These are phyloP conservation scores for Malassezia psittaci DNA, from an alignment of 1,284 basidiomycete genomes.

Conservation along the genomic window DNA sequence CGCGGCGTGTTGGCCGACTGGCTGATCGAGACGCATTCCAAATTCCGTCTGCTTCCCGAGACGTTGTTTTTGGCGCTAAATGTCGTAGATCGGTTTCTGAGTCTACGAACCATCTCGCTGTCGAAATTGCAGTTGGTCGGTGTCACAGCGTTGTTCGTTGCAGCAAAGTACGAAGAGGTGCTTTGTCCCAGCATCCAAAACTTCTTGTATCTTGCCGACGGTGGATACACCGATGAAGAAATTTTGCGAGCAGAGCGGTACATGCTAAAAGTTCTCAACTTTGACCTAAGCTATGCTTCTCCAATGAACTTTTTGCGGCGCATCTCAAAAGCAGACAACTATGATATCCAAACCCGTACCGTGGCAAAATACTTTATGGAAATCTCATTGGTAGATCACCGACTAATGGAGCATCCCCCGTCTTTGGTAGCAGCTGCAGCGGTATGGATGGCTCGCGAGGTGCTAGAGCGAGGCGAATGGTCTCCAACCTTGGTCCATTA, in stretches of 20 bases:
- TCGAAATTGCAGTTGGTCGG: slow-evolving; percentile 91
- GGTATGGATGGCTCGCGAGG: slow-evolving; percentile 79
- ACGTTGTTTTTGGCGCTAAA: slow-evolving; percentile 90
- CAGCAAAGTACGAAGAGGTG: slow-evolving; percentile 92
- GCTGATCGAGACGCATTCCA: slow-evolving; percentile 89
- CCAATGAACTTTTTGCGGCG: slow-evolving; percentile 85
- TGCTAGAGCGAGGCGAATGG: slow-evolving; percentile 76
- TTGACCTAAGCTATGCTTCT: slow-evolving; percentile 83
- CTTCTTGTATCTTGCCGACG: slow-evolving; percentile 56
- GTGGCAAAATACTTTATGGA: slow-evolving; percentile 73
- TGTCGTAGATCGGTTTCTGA: slow-evolving; percentile 93
- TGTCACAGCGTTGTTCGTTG: slow-evolving; percentile 82
- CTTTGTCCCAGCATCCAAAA: slow-evolving; percentile 77
- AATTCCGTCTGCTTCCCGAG: slow-evolving; percentile 86
- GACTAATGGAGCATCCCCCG: slow-evolving; percentile 68
- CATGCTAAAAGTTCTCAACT: slow-evolving; percentile 79
- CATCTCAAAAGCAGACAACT: slow-evolving; percentile 47
- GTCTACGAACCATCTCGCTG: slow-evolving; percentile 74
- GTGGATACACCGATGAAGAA: slow-evolving; percentile 42
- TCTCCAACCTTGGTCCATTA: slow-evolving; percentile 74
- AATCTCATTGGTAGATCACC: slow-evolving; percentile 77
- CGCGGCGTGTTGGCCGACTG: slow-evolving; percentile 89
- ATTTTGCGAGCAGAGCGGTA: slow-evolving; percentile 67
- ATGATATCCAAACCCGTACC: slow-evolving; percentile 74
- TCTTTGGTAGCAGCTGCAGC: slow-evolving; percentile 77